phyloP scores from a whole-genome alignment of 495 filamentous ascomycete genomes.

The Baudoinia panamericana region DNA sequence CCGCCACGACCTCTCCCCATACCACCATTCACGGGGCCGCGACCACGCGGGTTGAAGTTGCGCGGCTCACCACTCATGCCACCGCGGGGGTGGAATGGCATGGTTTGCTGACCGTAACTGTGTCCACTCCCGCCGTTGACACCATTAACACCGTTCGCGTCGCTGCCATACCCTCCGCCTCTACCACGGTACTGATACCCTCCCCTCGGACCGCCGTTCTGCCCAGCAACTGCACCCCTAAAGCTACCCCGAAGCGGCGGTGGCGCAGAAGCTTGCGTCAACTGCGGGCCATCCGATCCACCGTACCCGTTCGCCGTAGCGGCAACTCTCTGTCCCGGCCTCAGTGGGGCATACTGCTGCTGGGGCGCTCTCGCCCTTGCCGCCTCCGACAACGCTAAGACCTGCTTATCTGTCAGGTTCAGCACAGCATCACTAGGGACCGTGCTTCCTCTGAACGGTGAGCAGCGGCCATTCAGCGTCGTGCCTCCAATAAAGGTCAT shows the following conservation, averaged over 20 bases:
- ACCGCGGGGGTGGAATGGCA: conserved; percentile 20
- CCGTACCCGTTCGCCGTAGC: conserved; percentile 35
- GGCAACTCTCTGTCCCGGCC: not conserved
- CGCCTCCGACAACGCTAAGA: conserved; percentile 62
- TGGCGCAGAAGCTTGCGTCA: conserved; percentile 54
- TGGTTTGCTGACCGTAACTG: too few species aligned
- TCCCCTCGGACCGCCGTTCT: conserved; percentile 26
- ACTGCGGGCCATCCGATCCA: conserved; percentile 48
- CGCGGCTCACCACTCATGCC: conserved; percentile 12
- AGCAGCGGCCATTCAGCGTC: conserved; percentile 74
- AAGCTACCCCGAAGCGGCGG: conserved; percentile 57
- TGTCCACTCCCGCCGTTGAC: too few species aligned
- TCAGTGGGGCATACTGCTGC: conserved; percentile 43
- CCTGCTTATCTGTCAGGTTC: conserved; percentile 71
- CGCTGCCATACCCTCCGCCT: conserved; percentile 18
- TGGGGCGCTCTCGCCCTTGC: conserved; percentile 40
- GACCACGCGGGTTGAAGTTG: conserved; percentile 10
- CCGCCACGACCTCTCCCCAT: conserved; percentile 16
- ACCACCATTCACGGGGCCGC: conserved; percentile 10
- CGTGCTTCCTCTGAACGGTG: conserved; percentile 91
- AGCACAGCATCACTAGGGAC: conserved; percentile 71
- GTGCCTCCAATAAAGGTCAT: conserved; percentile 92
- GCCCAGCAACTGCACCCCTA: conserved; percentile 49
- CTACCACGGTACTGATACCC: conserved; percentile 20
- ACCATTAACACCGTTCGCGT: not conserved